Evolutionary conservation across 2,329 filamentous ascomycete species (phyloP).

Genomic region (Verruconis gallopava): DNA sequence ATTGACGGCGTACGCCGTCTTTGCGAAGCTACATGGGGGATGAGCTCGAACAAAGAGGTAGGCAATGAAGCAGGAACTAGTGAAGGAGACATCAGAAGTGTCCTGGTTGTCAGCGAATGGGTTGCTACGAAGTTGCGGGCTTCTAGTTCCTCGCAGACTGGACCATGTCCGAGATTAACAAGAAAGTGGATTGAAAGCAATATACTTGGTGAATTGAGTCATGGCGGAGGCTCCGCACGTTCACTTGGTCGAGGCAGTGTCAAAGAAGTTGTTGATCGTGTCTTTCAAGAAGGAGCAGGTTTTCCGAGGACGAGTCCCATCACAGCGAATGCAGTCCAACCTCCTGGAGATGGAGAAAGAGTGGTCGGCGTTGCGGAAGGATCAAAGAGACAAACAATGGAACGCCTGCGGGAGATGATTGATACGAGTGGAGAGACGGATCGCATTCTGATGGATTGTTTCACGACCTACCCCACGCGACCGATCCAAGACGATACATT

Average conservation of each 20-base stretch:
- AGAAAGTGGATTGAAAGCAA: conserved; percentile 66
- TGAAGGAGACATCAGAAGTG: conserved; percentile 63
- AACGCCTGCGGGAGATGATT: conserved; percentile 60
- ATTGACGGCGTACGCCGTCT: conserved; percentile 76
- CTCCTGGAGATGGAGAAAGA: conserved; percentile 31
- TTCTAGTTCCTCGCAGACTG: conserved; percentile 24
- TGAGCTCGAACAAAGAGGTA: conserved; percentile 56
- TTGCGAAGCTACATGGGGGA: conserved; percentile 73
- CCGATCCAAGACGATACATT: conserved; percentile 89
- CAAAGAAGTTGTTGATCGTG: conserved; percentile 63
- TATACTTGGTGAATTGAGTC: conserved; percentile 52
- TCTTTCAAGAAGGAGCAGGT: conserved; percentile 68
- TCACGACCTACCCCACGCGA: conserved; percentile 71
- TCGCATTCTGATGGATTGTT: conserved; percentile 64
- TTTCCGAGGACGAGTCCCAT: conserved; percentile 32
- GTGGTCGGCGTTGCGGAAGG: conserved; percentile 57
- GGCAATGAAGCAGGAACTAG: conserved; percentile 41
- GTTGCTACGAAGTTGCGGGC: conserved; percentile 57
- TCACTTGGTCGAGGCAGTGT: conserved; percentile 58
- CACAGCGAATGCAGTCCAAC: not conserved
- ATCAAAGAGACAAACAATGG: conserved; percentile 58
- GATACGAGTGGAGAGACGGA: conserved; percentile 69
- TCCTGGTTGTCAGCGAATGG: conserved; percentile 83
- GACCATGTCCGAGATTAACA: conserved; percentile 41
- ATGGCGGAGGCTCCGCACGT: conserved; percentile 58